These are phyloP conservation scores for Lactarius quietus DNA, from an alignment of 768 basidiomycete genomes.

Conservation along the genomic window DNA sequence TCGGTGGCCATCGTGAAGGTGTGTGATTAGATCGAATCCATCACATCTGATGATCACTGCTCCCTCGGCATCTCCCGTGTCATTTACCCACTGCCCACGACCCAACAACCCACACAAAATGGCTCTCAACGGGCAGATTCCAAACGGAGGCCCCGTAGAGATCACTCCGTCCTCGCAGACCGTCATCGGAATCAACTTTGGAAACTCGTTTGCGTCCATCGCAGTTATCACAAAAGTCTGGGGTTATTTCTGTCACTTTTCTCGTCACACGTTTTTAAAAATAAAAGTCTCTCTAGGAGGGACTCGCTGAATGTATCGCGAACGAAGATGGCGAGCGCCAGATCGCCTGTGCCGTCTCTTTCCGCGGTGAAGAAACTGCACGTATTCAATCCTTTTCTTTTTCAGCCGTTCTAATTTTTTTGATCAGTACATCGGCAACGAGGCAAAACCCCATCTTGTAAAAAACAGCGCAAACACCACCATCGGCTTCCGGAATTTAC, in stretches of 20 bases:
- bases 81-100: not conserved
- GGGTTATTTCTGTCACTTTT: conserved; percentile 5
- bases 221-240: conserved; percentile 91
- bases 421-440: conserved; percentile 90
- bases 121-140: conserved; percentile 40
- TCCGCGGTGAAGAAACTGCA: conserved; percentile 88
- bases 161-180: conserved; percentile 40
- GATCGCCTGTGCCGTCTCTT: conserved; percentile 91
- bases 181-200: conserved; percentile 93
- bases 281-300: conserved; percentile 56
- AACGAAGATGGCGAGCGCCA: conserved; percentile 99
- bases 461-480: conserved; percentile 95
- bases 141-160: conserved; percentile 49
- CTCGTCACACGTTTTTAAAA: not conserved
- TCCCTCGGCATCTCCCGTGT: conserved; percentile 1
- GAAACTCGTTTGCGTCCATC: conserved; percentile 92
- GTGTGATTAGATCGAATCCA: conserved; percentile 16
- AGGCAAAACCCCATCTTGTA: conserved; percentile 90
- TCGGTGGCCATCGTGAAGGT: conserved; percentile 37
- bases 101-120: conserved; percentile 34
- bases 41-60: not conserved
- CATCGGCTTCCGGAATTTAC: conserved; percentile 87
- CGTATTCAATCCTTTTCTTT: conserved; percentile 32
- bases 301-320: conserved; percentile 89
- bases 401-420: conserved; percentile 9